Evolutionary conservation across 2,329 filamentous ascomycete genomes (phyloP).

Genomic region (Penicillium nordicum): DNA sequence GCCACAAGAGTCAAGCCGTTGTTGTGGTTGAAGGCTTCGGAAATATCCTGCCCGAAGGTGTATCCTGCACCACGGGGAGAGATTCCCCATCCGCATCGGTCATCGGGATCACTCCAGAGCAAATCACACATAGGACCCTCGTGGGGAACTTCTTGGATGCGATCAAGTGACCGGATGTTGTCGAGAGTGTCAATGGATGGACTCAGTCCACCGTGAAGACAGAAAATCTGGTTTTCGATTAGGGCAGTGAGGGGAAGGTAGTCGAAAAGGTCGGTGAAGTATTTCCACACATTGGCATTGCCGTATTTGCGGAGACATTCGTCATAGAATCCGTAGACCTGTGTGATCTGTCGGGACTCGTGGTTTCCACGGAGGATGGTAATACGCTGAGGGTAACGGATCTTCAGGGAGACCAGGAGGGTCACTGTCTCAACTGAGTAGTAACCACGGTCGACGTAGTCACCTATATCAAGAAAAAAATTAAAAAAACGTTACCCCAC

Average conservation of each 20-base stretch:
- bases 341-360: conserved; percentile 97
- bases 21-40: conserved; percentile 98
- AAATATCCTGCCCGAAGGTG: conserved; percentile 95
- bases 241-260: conserved; percentile 95
- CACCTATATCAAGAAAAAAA: conserved; percentile 55
- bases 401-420: conserved; percentile 92
- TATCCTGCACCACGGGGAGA: conserved; percentile 91
- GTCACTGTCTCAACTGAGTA: conserved; percentile 99
- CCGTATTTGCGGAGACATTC: conserved; percentile 98
- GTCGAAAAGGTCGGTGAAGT: conserved; percentile 97
- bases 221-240: conserved; percentile 99
- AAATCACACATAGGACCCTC: conserved; percentile 98
- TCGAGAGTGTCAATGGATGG: conserved; percentile 95
- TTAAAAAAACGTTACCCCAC: conserved; percentile 7
- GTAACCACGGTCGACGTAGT: conserved; percentile 98
- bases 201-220: conserved; percentile 91
- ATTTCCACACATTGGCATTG: conserved; percentile 99
- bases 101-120: conserved; percentile 96
- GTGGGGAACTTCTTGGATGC: conserved; percentile 97
- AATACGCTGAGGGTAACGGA: conserved; percentile 95
- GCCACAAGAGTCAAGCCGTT: conserved; percentile 95
- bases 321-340: conserved; percentile 99
- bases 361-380: conserved; percentile 98
- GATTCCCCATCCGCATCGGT: conserved; percentile 93
- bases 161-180: conserved; percentile 90